Evolutionary conservation across 352 stramenopile genomes (phyloP).

Genomic region (Bremia lactucae): DNA sequence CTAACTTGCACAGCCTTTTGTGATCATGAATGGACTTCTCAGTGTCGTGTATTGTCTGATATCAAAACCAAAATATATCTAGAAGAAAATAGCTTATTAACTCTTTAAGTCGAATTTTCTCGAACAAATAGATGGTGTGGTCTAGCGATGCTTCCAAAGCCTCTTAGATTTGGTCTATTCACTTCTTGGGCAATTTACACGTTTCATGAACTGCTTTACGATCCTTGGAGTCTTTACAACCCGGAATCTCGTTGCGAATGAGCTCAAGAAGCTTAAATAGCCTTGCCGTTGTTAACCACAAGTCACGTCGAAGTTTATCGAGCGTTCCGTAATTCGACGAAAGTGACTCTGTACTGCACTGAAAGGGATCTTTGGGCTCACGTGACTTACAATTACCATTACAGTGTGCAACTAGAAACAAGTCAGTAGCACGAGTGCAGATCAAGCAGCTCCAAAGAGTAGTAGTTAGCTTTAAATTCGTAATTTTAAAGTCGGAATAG

Average conservation of each 20-base stretch:
- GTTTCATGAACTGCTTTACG: constrained; percentile 1
- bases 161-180: not conserved
- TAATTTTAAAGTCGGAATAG: constrained; percentile 5
- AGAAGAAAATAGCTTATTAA: not conserved
- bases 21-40: not conserved
- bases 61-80: not conserved
- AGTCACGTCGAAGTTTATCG: constrained; percentile 2
- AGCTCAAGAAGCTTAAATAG: constrained; percentile 5
- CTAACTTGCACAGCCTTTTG: not conserved
- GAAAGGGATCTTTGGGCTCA: constrained; percentile 4
- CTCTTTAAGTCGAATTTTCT: not conserved
- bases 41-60: not conserved
- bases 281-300: constrained; percentile 9
- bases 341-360: constrained; percentile 3
- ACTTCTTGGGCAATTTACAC: not conserved
- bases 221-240: constrained; percentile 1
- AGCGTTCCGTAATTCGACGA: not conserved
- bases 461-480: constrained; percentile 4
- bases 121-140: not conserved
- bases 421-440: constrained; percentile 5
- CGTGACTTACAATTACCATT: constrained; percentile 9
- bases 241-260: constrained; percentile 8
- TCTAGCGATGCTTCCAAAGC: constrained; percentile 2
- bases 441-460: constrained; percentile 7
- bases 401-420: not conserved